These are phyloP conservation scores for Paramecium caudatum DNA, from an alignment of 73 alveolate genomes.

Conservation along the genomic window DNA sequence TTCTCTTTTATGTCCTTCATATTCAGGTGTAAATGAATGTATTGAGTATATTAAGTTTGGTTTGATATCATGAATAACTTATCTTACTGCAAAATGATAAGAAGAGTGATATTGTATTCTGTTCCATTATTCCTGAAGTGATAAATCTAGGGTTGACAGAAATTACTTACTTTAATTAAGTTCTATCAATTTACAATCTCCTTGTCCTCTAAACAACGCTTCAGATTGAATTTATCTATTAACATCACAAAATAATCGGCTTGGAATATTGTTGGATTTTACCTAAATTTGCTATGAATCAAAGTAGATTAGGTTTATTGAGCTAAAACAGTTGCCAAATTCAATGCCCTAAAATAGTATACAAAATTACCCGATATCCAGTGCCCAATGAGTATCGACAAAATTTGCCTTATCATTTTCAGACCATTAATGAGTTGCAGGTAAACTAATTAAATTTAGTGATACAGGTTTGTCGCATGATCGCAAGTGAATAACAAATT, in stretches of 20 bases:
- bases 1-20: background rate
- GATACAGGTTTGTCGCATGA: constrained; percentile 39
- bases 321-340: background rate
- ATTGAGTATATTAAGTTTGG: background rate
- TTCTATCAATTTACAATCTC: background rate
- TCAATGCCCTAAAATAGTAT: background rate
- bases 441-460: background rate
- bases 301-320: background rate
- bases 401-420: background rate
- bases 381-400: constrained; percentile 23
- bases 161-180: background rate
- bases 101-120: background rate
- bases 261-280: background rate
- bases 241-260: constrained; percentile 37
- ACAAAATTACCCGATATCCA: background rate
- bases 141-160: background rate
- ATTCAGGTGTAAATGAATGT: background rate
- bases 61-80: background rate
- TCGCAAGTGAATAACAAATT: background rate
- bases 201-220: background rate
- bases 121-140: background rate
- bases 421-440: background rate
- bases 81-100: background rate
- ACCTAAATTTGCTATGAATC: background rate
- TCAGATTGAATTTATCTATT: constrained; percentile 22